Conservation (phyloP, 2,329 filamentous ascomycete genomes). For the Cercospora sp. region DNA sequence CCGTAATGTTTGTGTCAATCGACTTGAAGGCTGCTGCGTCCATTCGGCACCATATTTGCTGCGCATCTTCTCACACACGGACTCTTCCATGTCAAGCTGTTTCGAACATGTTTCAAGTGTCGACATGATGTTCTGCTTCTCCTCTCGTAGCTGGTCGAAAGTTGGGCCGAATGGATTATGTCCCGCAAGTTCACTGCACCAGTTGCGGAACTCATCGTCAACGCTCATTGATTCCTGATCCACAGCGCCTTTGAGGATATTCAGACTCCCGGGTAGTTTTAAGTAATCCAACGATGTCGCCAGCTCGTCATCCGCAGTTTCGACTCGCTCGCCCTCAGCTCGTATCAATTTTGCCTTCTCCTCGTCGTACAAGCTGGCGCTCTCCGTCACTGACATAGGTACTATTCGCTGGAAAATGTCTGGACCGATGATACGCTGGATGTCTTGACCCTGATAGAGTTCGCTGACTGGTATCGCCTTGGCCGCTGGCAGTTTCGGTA, state of each 20-base stretch:
- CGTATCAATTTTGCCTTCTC: slow-evolving; percentile 95
- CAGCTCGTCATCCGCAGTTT: slow-evolving; percentile 93
- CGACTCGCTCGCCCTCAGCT: slow-evolving; percentile 89
- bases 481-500: slow-evolving; percentile 88
- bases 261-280: slow-evolving; percentile 74
- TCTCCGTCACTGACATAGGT: slow-evolving; percentile 92
- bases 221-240: slow-evolving; percentile 81
- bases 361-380: slow-evolving; percentile 94
- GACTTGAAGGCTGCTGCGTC: slow-evolving; percentile 93
- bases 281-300: slow-evolving; percentile 92
- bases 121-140: slow-evolving; percentile 72
- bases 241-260: slow-evolving; percentile 88
- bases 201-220: slow-evolving; percentile 87
- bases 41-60: slow-evolving; percentile 95
- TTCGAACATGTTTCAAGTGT: slow-evolving; percentile 79
- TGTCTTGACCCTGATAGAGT: slow-evolving; percentile 94
- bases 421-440: slow-evolving; percentile 92
- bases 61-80: slow-evolving; percentile 98
- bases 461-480: slow-evolving; percentile 98
- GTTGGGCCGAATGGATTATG: slow-evolving; percentile 77
- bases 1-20: slow-evolving; percentile 82
- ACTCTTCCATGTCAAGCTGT: slow-evolving; percentile 94
- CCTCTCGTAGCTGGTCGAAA: slow-evolving; percentile 74
- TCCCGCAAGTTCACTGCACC: slow-evolving; percentile 89
- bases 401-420: slow-evolving; percentile 97